Evolutionary conservation across 2,329 filamentous ascomycete genomes (phyloP), one percentile per base, ranked within the genome.

Genomic region (Aspergillus ustus): DNA sequence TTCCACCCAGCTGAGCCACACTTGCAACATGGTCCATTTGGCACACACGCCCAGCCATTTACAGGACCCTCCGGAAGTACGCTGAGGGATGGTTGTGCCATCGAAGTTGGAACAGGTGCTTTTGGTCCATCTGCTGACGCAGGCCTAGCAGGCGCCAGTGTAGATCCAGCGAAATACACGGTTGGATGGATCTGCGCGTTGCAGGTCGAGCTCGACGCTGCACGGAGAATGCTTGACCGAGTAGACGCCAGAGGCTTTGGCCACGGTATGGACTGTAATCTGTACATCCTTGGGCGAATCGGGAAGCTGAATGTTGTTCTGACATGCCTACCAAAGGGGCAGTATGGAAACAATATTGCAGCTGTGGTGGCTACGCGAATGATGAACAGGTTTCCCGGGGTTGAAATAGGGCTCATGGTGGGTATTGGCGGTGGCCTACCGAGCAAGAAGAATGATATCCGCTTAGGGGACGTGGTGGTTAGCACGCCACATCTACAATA

Each of bases 361-460:
- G 62, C 60, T 2, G 60, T 57, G 5, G 65, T 69, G 4, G 66
- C 63, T 4, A 61, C 57, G 9, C 59, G 70, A 20, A 65, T 74
- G 66, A 57, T 60, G 13, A 43, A 63, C 50, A 72, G 57, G 22
- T 75, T 74, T 49, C 60, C 63, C 2, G n/a, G n/a, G 11, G 19
- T 68, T 1, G 57, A 62, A 49, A 69, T 69, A 9, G 66, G 67
- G 51, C 54, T 73, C 2, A 40, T 73, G 5, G 69, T 73, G 8
- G 72, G 70, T 4, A 69, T 72, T 44, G 71, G 71, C 4, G 70
- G 69, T 4, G 72, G 71, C 8, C 60, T 70, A 6, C 29, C 29
- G 28, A 60, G 3, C 15, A 2, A 11, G 9, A 40, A 40, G 11
- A 52, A 40, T 19, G 68, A 70, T 52, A 67, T 70, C 57, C 66